Evolutionary conservation across 2,329 filamentous ascomycete genomes (phyloP).

Genomic region (Botrytis squamosa): DNA sequence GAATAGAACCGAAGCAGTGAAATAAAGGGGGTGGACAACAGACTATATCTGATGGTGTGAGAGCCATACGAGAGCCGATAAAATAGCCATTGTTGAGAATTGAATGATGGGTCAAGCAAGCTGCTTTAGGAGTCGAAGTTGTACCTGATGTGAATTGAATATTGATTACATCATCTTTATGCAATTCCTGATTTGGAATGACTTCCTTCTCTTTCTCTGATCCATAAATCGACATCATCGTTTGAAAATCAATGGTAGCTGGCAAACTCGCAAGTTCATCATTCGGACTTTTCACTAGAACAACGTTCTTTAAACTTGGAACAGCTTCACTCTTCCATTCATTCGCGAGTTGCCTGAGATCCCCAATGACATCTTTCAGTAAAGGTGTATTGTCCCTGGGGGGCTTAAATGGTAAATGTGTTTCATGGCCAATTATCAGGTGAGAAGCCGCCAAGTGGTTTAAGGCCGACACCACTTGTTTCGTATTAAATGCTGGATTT

Average conservation of each 20-base stretch:
- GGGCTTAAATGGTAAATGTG: slow-evolving; percentile 71
- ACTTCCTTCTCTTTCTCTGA: slow-evolving; percentile 40
- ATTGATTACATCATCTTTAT: slow-evolving; percentile 74
- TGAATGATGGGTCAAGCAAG: slow-evolving; percentile 79
- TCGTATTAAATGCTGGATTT: slow-evolving; percentile 82
- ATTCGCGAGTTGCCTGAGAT: slow-evolving; percentile 37
- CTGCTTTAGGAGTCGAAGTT: slow-evolving; percentile 85
- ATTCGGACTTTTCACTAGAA: slow-evolving; percentile 76
- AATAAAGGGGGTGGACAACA: slow-evolving; percentile 86
- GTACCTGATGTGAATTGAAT: slow-evolving; percentile 99
- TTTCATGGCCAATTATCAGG: slow-evolving; percentile 82
- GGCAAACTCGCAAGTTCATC: slow-evolving; percentile 38
- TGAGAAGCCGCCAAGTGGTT: slow-evolving; percentile 70
- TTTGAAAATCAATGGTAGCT: slow-evolving; percentile 43
- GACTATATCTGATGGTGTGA: slow-evolving; percentile 71
- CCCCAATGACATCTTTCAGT: slow-evolving; percentile 50
- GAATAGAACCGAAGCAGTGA: slow-evolving; percentile 72
- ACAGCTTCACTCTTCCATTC: slow-evolving; percentile 51
- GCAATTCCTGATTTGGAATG: slow-evolving; percentile 48
- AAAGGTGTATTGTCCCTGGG: slow-evolving; percentile 60
- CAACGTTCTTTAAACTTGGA: slow-evolving; percentile 67
- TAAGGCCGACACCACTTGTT: slow-evolving; percentile 76
- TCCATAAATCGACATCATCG: slow-evolving; percentile 29
- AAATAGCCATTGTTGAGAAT: slow-evolving; percentile 90
- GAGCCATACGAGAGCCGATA: slow-evolving; percentile 81